Conservation (phyloP, 106 monocot species). For the Dendrobium chrysotoxum region DNA sequence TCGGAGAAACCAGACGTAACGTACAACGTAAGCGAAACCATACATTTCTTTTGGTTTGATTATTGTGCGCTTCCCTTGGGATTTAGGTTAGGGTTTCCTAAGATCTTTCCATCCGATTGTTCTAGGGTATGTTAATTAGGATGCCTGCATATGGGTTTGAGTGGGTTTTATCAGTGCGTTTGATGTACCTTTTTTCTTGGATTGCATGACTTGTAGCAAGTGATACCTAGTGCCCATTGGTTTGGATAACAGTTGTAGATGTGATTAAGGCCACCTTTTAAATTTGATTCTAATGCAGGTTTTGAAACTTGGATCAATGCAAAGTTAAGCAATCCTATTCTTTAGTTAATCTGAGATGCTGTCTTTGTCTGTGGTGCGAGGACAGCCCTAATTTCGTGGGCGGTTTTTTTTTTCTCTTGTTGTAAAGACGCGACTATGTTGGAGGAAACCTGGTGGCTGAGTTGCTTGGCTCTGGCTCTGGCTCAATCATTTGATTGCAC, state of each 20-base stretch:
- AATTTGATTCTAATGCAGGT: not conserved
- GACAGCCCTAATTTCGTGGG: not conserved
- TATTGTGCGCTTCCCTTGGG: not conserved
- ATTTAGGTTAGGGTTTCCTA: not conserved
- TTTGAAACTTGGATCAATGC: not conserved
- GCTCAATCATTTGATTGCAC: too few relatives aligned
- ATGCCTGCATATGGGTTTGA: not conserved
- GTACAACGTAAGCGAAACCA: constrained; percentile 34
- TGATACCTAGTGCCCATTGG: not conserved
- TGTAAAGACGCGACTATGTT: not conserved
- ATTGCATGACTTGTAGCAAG: not conserved
- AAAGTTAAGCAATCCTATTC: not conserved
- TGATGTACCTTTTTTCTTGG: not conserved
- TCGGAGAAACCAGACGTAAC: constrained; percentile 68
- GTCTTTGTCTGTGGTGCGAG: not conserved
- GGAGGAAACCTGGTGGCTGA: not conserved
- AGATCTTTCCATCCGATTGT: not conserved
- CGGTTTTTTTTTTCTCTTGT: not conserved
- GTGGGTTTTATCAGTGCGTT: not conserved
- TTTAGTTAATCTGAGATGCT: not conserved
- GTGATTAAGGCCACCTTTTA: not conserved
- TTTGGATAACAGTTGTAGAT: not conserved
- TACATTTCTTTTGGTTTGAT: not conserved
- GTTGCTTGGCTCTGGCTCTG: not conserved
- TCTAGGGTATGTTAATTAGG: not conserved